Evolutionary conservation across 1,284 basidiomycete species (phyloP), one percentile per base, ranked within the genome.

Genomic region (Fomitiporia mediterranea): DNA sequence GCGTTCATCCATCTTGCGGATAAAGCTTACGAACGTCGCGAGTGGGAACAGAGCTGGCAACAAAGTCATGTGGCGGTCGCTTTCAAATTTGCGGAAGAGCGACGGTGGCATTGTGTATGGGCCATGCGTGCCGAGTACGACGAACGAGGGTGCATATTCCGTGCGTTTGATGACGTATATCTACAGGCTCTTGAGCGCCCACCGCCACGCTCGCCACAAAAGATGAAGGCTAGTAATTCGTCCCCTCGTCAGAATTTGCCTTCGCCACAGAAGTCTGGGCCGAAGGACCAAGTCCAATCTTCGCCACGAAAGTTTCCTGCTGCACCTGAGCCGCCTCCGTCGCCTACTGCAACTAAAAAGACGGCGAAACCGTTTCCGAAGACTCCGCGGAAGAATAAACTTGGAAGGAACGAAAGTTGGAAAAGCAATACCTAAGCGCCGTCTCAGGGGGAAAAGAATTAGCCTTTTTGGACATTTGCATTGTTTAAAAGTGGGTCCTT

Each of bases 61-160:
- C 81, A 84, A 67, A 73, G 74, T 52, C 83, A 85, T 64, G 71
- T 72, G 17, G 79, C 70, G 1, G 65, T 80, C 6, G 77, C 74
- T 25, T 68, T 80, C 65, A 75, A 77, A 60, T 79, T 77, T 56
- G 65, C 66, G 42, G 73, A 75, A 63, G 67, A 70, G 58, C 70
- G 70, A 34, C 62, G 64, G 3, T 85, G 83, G 83, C 80, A 83
- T 58, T 84, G 81, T 66, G 72, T 84, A 34, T 84, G 80, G 81
- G 83, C 81, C 23, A 77, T 73, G 28, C 72, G 81, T 60, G 72
- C 75, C 19, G 82, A 82, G 58, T 72, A 76, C 57, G 76, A 79
- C 60, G 50, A 63, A 15, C 57, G 58, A 8, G 73, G 74, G 48
- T 82, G 80, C 62, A 67, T 76, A 38, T 83, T 82, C 64, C 73